Evolutionary conservation across 768 basidiomycete genomes (phyloP).

Genomic region (Lentinula raphanica): DNA sequence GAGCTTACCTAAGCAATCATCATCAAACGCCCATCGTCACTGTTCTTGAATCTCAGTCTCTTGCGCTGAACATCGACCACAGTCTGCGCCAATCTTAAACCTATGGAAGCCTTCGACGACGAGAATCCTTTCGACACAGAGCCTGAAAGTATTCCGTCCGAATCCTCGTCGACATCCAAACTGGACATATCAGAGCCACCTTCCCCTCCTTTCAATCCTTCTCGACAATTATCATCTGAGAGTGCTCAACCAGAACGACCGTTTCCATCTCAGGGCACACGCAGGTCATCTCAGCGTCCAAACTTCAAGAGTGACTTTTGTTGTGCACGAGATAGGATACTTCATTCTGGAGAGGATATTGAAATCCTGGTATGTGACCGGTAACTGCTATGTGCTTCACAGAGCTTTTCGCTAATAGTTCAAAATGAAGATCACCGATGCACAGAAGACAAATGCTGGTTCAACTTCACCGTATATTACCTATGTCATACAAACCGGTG

Average conservation of each 20-base stretch:
- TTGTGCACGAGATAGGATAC: constrained; percentile 65
- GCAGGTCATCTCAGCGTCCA: constrained; percentile 40
- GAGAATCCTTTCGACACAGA: constrained; percentile 62
- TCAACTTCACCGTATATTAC: constrained; percentile 89
- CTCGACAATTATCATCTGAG: constrained; percentile 43
- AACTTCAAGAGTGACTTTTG: constrained; percentile 75
- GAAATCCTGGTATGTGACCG: constrained; percentile 68
- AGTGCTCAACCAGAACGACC: constrained; percentile 32
- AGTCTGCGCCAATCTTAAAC: not conserved
- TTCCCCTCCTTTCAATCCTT: constrained; percentile 44
- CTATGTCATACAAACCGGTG: constrained; percentile 88
- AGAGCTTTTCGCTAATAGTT: not conserved
- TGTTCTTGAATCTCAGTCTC: not conserved
- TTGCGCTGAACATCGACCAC: not conserved
- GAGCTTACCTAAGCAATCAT: not conserved
- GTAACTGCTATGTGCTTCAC: not conserved
- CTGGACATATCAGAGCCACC: constrained; percentile 56
- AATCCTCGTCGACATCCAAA: constrained; percentile 49
- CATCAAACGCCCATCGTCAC: not conserved
- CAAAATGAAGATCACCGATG: constrained; percentile 80
- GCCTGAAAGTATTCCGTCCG: constrained; percentile 36
- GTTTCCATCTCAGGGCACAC: constrained; percentile 54
- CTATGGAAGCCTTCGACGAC: constrained; percentile 52
- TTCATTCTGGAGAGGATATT: constrained; percentile 78
- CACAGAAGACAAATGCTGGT: constrained; percentile 89